Base-by-base conservation (phyloP, 257 asterid species). In the Solanum arcanum region DNA sequence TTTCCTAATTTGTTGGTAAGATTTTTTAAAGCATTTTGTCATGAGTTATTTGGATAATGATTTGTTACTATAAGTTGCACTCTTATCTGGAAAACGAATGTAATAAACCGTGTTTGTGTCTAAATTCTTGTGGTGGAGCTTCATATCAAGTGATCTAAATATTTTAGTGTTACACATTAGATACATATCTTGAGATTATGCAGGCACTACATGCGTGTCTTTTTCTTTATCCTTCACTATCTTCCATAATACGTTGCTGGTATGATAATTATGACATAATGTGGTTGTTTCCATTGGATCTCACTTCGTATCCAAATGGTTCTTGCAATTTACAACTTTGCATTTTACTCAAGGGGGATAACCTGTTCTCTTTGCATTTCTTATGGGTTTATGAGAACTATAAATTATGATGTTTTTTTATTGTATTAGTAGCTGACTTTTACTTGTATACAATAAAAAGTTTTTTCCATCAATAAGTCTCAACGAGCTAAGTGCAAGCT, bases 1-100 rank as follows among this genome's bases (percentile, higher is more conserved):
- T 97, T 96, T 88, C 98, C 98, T 25, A 91, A 87, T 86, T 94
- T 96, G 95, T 84, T 59, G 92, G 99, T 96, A 91, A 94, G 98
- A 89, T 20, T 81, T 41, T 85, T 86, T 82, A 9, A 14, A 44
- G 83, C 52, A 75, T 70, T 12, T 29, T 64, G 25, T 16, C 29
- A 35, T n/a, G 82, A 73, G 35, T 49, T 46, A 33, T 21, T 74
- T 73, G 33, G 70, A 72, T 52, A 73, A n/a, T 49, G 46, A 80
- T 80, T 47, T 49, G 46, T 47, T 49, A 80, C 35, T 49, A 80
- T 29, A 80, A 64, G 44, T 5, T 44, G 46, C 42, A 27, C 66
- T 46, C 39, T 42, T 77, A 15, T 78, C 83, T 44, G 62, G 83
- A 77, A 77, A 77, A 25, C 18, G 9, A 3, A 27, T 78, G 84